Conservation (phyloP, 2,329 filamentous ascomycete genomes). For the Pseudopyricularia javanii region DNA sequence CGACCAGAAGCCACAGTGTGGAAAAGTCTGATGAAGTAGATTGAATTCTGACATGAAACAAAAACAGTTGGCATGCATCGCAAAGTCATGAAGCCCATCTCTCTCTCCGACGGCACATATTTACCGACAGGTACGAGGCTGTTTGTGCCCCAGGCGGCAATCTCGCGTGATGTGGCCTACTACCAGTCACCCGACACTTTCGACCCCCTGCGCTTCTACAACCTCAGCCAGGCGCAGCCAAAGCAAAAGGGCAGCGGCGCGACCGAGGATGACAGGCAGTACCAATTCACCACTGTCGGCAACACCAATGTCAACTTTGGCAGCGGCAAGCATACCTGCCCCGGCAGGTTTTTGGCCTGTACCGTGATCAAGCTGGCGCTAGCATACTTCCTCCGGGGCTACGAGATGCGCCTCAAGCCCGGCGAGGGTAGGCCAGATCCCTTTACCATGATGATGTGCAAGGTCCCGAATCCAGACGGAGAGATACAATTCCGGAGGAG, state of each 20-base stretch:
- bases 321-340: conserved; percentile 33
- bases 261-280: conserved; percentile 22
- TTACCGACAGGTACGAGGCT: conserved; percentile 29
- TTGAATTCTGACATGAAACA: conserved; percentile 8
- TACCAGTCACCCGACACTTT: conserved; percentile 28
- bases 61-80: conserved; percentile 27
- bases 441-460: conserved; percentile 29
- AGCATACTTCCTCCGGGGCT: conserved; percentile 26
- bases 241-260: conserved; percentile 3
- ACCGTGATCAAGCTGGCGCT: conserved; percentile 33
- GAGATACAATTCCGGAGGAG: conserved; percentile 27
- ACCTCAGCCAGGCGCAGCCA: conserved; percentile 19
- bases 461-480: conserved; percentile 24
- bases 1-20: not conserved
- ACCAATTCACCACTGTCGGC: conserved; percentile 28
- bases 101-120: conserved; percentile 29
- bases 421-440: conserved; percentile 26
- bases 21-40: not conserved
- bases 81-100: conserved; percentile 31
- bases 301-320: conserved; percentile 33
- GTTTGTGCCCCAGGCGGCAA: conserved; percentile 26
- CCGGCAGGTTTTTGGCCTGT: conserved; percentile 33
- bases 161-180: conserved; percentile 26
- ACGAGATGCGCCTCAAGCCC: conserved; percentile 25
- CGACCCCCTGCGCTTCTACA: conserved; percentile 37